phyloP scores from a whole-genome alignment of 441 rosid species.

The Syzygium malaccense region DNA sequence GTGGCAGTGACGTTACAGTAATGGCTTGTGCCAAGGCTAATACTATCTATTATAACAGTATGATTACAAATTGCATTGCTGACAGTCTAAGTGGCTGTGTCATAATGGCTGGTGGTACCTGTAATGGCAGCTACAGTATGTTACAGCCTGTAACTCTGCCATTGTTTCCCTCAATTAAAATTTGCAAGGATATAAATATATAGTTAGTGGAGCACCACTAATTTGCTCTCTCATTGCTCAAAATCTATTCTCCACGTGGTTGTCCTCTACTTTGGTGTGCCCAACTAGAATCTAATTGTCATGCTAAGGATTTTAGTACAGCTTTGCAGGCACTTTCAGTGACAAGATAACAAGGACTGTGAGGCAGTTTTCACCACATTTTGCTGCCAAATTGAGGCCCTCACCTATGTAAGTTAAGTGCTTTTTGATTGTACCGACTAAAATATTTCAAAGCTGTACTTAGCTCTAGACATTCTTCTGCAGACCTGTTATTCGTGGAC shows the following conservation, averaged over 20 bases:
- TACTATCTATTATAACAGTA: not conserved
- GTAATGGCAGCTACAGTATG: not conserved
- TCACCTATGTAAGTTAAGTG: slow-evolving; percentile 44
- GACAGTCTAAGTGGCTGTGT: not conserved
- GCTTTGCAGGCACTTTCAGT: slow-evolving; percentile 4
- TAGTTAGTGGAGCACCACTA: not conserved
- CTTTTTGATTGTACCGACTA: not conserved
- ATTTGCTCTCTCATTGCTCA: not conserved
- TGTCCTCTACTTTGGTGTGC: not conserved
- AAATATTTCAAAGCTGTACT: not conserved
- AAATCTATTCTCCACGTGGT: not conserved
- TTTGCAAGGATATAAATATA: not conserved
- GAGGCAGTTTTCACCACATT: slow-evolving; percentile 10
- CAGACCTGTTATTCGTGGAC: slow-evolving; percentile 96
- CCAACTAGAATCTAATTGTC: not conserved
- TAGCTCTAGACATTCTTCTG: slow-evolving; percentile 1
- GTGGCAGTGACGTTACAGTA: not conserved
- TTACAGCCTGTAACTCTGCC: not conserved
- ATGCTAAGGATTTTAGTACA: not conserved
- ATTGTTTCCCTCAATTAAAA: not conserved
- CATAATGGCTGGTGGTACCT: not conserved
- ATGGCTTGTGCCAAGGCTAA: not conserved
- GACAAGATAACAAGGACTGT: slow-evolving; percentile 5
- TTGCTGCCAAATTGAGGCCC: slow-evolving; percentile 13
- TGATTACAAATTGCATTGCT: not conserved